Evolutionary conservation across 441 rosid genomes (phyloP).

Genomic region (Flueggea neowawraea): DNA sequence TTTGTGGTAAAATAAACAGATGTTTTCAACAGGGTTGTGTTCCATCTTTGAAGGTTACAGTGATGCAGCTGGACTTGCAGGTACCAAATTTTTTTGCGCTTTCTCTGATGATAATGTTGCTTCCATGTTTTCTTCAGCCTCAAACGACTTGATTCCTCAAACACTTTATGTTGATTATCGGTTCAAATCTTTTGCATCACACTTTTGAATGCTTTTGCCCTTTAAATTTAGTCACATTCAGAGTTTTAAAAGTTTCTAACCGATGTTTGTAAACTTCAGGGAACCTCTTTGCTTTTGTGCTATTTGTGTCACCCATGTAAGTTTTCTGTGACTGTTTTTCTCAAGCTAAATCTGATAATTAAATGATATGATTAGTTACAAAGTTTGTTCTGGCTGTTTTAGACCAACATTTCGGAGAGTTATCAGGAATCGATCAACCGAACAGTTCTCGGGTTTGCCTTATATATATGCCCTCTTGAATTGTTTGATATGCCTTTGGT

Average conservation of each 20-base stretch:
- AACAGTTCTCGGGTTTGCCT: slow-evolving; percentile 71
- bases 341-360: too few species aligned
- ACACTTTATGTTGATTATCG: too few species aligned
- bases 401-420: slow-evolving; percentile 72
- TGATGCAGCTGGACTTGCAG: slow-evolving; percentile 58
- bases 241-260: slow-evolving; percentile 7
- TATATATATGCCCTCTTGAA: slow-evolving; percentile 55
- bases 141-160: too few species aligned
- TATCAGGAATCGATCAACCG: slow-evolving; percentile 53
- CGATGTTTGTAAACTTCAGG: slow-evolving; percentile 22
- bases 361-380: too few species aligned
- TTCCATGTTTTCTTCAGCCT: too few species aligned
- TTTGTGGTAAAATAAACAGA: slow-evolving; percentile 1
- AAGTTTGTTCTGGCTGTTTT: too few species aligned
- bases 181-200: too few species aligned
- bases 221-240: neutral
- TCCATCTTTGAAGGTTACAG: slow-evolving; percentile 25
- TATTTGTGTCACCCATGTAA: slow-evolving; percentile 71
- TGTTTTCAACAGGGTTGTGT: slow-evolving; percentile 22
- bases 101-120: too few species aligned
- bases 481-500: slow-evolving; percentile 65
- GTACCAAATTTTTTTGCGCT: slow-evolving; percentile 17
- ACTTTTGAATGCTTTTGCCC: too few species aligned
- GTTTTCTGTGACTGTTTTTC: too few species aligned
- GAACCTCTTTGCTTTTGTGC: slow-evolving; percentile 52